These are phyloP conservation scores for Fusarium sp. DNA, from an alignment of 2,329 filamentous ascomycete species.

Conservation along the genomic window DNA sequence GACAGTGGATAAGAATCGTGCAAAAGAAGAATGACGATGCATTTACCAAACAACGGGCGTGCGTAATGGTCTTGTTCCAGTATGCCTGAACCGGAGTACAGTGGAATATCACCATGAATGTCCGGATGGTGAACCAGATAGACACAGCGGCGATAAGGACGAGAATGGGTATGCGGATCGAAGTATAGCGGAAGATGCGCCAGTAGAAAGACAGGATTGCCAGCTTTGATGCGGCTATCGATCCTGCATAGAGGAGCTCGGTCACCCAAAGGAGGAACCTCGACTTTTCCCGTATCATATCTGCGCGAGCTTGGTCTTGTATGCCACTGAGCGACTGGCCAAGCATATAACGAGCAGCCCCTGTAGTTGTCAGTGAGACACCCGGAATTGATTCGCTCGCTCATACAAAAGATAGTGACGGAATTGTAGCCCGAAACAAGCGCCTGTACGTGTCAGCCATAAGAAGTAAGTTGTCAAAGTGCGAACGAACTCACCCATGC, in stretches of 20 bases:
- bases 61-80: conserved; percentile 45
- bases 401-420: conserved; percentile 25
- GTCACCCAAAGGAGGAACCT: conserved; percentile 31
- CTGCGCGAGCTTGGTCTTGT: not conserved
- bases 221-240: conserved; percentile 45
- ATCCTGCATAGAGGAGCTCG: conserved; percentile 40
- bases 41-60: conserved; percentile 45
- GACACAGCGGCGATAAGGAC: conserved; percentile 30
- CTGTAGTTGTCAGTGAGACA: conserved; percentile 9
- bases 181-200: conserved; percentile 43
- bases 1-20: conserved; percentile 45
- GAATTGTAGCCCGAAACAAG: conserved; percentile 20
- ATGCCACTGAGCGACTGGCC: conserved; percentile 16
- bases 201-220: conserved; percentile 47
- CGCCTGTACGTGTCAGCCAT: not conserved
- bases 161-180: conserved; percentile 44
- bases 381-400: no score
- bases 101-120: conserved; percentile 49
- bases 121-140: conserved; percentile 46
- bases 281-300: conserved; percentile 5
- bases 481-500: conserved; percentile 25
- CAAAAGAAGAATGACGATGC: conserved; percentile 49
- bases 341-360: conserved; percentile 29
- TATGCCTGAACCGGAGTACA: conserved; percentile 49
- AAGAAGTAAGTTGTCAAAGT: not conserved